Base-by-base conservation (phyloP, 1,139 yeast genomes). In the Blastobotrys elegans region DNA sequence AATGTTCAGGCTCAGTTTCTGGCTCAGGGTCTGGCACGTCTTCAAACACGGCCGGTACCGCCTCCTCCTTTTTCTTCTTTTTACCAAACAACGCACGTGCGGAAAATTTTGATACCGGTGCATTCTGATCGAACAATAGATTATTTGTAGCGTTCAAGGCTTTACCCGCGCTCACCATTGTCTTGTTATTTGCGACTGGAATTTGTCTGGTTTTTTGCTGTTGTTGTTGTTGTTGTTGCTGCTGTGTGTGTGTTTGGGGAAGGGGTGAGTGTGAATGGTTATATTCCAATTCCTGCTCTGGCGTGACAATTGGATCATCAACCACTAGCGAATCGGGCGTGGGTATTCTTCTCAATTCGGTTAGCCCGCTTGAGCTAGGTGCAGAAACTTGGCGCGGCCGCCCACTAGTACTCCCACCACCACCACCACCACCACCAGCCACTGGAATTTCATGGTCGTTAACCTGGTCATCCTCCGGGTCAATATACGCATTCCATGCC, bases 401-500 rank as follows among this genome's bases (percentile, higher is more conserved):
- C 40, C 17, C 40, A 13, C 6, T 18, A 7, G 30, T 4, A 3
- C 24, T 5, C 18, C 5, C n/a, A 14, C 18, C 30, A n/a, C 14
- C 17, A 37, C 8, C 2, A 35, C 24, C 16, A 38, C 3, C 8
- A 38, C 30, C 32, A 22, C 4, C 32, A 46, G 48, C 30, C 4
- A 30, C 13, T 7, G 38, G 22, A 18, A 13, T 20, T 8, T 35
- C 20, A 4, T 32, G 16, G 30, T 55, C 57, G 38, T 53, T 50
- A 8, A 42, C 54, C 39, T 56, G 60, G 43, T 56, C 60, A 30
- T 49, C 52, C 1, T 50, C 49, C 10, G 50, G 36, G 40, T 56
- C 56, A 37, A 57, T 56, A 40, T 47, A 56, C 32, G 49, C 49
- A 24, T 48, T 50, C 61, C 61, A 57, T 14, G 44, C 54, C 37